A percentile compares a stretch with the other conserved stretches of the same genome.
Conservation (phyloP, 1,284 basidiomycete species). For the Ganoderma boninense region DNA sequence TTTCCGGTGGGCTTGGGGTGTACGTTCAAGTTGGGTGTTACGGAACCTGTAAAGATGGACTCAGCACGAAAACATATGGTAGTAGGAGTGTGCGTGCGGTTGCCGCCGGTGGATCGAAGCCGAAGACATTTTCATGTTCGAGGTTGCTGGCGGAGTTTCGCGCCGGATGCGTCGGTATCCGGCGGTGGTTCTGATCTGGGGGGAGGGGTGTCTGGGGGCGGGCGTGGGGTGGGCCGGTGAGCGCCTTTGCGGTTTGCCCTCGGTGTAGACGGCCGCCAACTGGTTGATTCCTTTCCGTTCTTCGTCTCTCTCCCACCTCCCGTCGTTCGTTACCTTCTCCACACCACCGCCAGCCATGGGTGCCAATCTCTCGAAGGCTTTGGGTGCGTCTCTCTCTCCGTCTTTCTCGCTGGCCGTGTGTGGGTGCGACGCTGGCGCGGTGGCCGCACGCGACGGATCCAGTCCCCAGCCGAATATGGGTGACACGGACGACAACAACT, state of each 20-base stretch:
- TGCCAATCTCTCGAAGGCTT: conserved; percentile 79
- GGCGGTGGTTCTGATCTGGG: not conserved
- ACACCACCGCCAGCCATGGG: conserved; percentile 61
- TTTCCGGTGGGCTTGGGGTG: not conserved
- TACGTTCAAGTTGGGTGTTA: too few species aligned
- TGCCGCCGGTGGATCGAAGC: not conserved
- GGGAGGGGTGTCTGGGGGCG: conserved; percentile 2
- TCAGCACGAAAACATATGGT: too few species aligned
- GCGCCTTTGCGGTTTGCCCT: conserved; percentile 10
- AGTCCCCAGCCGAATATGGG: not conserved
- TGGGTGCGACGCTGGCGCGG: not conserved
- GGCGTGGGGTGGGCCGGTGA: not conserved
- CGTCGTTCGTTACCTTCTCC: conserved; percentile 57
- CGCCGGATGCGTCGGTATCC: not conserved
- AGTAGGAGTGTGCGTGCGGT: not conserved
- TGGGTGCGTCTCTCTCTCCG: conserved; percentile 56
- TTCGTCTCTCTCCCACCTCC: conserved; percentile 43
- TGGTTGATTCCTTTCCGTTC: conserved; percentile 35
- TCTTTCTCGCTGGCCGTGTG: not conserved
- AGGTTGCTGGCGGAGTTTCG: conserved; percentile 1
- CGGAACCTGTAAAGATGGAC: too few species aligned
- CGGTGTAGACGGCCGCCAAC: conserved; percentile 19
- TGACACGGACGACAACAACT: conserved; percentile 22
- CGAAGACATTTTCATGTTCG: not conserved
- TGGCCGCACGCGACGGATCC: conserved; percentile 2